A percentile compares a stretch with the other conserved stretches of the same genome.
Conservation (phyloP, 2,329 filamentous ascomycete genomes). For the Cryphonectria radicalis region DNA sequence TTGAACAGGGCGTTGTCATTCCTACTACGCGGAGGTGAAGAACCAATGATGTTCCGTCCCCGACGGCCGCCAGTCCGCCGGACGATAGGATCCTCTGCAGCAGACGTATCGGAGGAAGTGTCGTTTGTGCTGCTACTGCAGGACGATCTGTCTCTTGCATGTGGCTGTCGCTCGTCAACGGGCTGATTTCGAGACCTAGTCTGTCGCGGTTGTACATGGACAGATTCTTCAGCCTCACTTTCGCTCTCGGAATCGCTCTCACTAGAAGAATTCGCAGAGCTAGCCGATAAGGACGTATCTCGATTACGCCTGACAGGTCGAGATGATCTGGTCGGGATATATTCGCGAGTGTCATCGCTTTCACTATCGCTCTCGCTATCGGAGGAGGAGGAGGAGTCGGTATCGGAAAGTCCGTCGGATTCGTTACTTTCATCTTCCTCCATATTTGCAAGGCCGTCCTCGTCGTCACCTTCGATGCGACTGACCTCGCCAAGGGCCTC, state of each 20-base stretch:
- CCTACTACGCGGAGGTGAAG: slow-evolving; percentile 10
- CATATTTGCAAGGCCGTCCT: slow-evolving; percentile 5
- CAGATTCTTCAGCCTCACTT: not conserved
- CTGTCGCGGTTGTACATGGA: not conserved
- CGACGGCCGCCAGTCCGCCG: not conserved
- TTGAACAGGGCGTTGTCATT: slow-evolving; percentile 29
- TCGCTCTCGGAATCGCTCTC: not conserved
- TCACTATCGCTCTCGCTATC: slow-evolving; percentile 25
- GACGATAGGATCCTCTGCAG: not conserved
- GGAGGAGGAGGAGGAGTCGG: slow-evolving; percentile 7
- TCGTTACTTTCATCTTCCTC: slow-evolving; percentile 27
- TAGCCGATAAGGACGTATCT: slow-evolving; percentile 18
- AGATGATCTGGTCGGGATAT: slow-evolving; percentile 11
- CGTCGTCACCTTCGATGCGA: slow-evolving; percentile 22
- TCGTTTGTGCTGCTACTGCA: slow-evolving; percentile 17
- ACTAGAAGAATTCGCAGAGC: slow-evolving; percentile 1
- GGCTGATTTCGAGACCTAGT: not conserved
- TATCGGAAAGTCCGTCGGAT: slow-evolving; percentile 26
- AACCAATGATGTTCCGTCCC: slow-evolving; percentile 5
- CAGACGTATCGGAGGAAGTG: slow-evolving; percentile 4
- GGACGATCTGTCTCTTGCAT: not conserved
- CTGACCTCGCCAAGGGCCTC: slow-evolving; percentile 21
- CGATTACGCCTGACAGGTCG: slow-evolving; percentile 20
- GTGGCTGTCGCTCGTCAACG: not conserved
- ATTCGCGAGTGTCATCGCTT: slow-evolving; percentile 37